Base-by-base conservation (phyloP, 495 filamentous ascomycete genomes). In the Tuber calosporum region DNA sequence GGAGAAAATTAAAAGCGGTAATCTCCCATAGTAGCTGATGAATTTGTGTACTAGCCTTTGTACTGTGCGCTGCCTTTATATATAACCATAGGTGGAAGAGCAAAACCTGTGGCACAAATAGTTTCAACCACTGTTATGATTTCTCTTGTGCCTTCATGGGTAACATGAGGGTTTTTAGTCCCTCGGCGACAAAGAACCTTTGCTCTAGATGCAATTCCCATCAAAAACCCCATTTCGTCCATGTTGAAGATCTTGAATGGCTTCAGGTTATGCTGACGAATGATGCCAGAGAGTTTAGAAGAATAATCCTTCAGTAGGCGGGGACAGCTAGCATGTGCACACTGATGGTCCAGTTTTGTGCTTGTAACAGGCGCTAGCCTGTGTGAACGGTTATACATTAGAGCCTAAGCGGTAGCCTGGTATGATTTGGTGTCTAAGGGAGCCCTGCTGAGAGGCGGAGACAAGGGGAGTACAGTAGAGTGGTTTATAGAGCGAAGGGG, bases 101-200 rank as follows among this genome's bases (percentile, higher is more conserved):
- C 62, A 69, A 68, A 75, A 20, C 69, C 69, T 11, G 22, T 38
- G 30, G 69, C 53, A n/a, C 53, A 71, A 58, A 75, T 66, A 13
- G 69, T 43, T 68, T 75, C 73, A 43, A 69, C 45, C 8, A 70
- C 58, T 1, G 73, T 72, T 19, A 75, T 68, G 6, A 75, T 67
- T 62, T 75, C n/a, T n/a, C 69, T 69, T 69, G 39, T 6, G 38
- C 73, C 69, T 39, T 72, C 67, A 36, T 74, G 73, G 0, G 66
- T 74, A 17, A 74, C 72, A 5, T 34, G 39, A 15, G 66, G 67
- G 41, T 74, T 69, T 20, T 37, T 42, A 11, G 26, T 26, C 20
- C 30, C 13, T 17, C 66, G 42, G 68, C 41, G 68, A 15, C 22
- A 42, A 4, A 70, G 39, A 1, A 74, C 30, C 30, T 74, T 74